Percentiles rank a stretch among this genome's conserved stretches.
These are phyloP conservation scores for Phytophthora sp. DNA, from an alignment of 352 stramenopile species.

Conservation along the genomic window DNA sequence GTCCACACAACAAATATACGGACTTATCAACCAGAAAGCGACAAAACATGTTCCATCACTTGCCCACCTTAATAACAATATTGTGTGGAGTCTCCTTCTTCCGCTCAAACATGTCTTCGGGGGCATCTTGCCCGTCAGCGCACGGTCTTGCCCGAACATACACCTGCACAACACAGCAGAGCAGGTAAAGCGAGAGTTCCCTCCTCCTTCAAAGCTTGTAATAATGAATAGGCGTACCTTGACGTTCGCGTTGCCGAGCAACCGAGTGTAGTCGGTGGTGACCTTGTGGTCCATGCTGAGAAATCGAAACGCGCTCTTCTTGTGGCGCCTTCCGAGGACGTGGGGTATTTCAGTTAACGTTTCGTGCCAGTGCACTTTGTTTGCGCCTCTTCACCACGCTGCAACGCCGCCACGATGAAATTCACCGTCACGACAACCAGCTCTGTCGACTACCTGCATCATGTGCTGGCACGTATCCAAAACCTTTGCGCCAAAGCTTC, in stretches of 20 bases:
- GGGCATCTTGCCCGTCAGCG: slow-evolving; percentile 65
- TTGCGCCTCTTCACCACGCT: slow-evolving; percentile 5
- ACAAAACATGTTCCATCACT: not conserved
- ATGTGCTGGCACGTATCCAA: slow-evolving; percentile 47
- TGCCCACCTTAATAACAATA: slow-evolving; percentile 78
- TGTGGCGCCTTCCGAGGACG: not conserved
- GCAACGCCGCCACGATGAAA: slow-evolving; percentile 10
- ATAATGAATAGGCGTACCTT: slow-evolving; percentile 53
- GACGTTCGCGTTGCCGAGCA: slow-evolving; percentile 80
- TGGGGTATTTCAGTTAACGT: slow-evolving; percentile 23
- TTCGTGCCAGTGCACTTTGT: slow-evolving; percentile 1
- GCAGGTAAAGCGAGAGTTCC: not conserved
- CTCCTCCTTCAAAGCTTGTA: slow-evolving; percentile 1
- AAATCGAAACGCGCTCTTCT: too few species aligned
- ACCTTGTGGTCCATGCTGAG: slow-evolving; percentile 83
- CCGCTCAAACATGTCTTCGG: slow-evolving; percentile 87
- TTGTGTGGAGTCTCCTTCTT: slow-evolving; percentile 79
- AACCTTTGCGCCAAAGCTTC: slow-evolving; percentile 37
- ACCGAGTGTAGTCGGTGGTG: slow-evolving; percentile 84
- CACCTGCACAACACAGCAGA: slow-evolving; percentile 56
- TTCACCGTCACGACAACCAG: slow-evolving; percentile 7
- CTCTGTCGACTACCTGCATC: slow-evolving; percentile 39
- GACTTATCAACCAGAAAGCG: not conserved
- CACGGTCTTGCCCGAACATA: slow-evolving; percentile 84
- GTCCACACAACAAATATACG: not conserved